Evolutionary conservation across 495 filamentous ascomycete genomes (phyloP).

Genomic region (Trichoderma asperelloides): DNA sequence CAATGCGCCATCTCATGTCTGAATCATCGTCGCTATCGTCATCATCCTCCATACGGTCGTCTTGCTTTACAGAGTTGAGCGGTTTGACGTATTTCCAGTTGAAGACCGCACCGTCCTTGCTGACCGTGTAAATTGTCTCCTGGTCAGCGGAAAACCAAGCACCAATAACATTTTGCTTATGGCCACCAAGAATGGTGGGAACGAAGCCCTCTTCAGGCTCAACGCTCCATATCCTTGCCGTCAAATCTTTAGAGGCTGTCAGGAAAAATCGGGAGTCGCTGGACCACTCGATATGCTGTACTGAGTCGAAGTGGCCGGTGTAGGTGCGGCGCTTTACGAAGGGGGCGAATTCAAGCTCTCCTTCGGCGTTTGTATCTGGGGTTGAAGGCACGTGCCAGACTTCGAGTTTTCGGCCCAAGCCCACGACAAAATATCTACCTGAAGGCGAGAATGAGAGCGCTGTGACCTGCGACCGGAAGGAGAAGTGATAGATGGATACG

Average conservation of each 20-base stretch:
- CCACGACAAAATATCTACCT: slow-evolving; percentile 81
- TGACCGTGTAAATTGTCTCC: slow-evolving; percentile 54
- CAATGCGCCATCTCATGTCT: slow-evolving; percentile 71
- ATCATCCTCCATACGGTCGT: slow-evolving; percentile 45
- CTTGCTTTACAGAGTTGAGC: neutral
- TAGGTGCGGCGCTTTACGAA: slow-evolving; percentile 83
- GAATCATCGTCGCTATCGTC: slow-evolving; percentile 46
- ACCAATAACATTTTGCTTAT: slow-evolving; percentile 74
- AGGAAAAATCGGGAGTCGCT: slow-evolving; percentile 91
- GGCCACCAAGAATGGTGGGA: slow-evolving; percentile 81
- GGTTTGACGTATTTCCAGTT: slow-evolving; percentile 62
- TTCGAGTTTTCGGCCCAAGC: slow-evolving; percentile 74
- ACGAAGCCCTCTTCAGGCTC: slow-evolving; percentile 78
- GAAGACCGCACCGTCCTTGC: slow-evolving; percentile 48
- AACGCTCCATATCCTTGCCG: slow-evolving; percentile 88
- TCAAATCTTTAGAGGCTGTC: slow-evolving; percentile 83
- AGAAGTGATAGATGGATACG: slow-evolving; percentile 84
- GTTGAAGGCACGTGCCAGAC: slow-evolving; percentile 92
- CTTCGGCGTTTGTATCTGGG: slow-evolving; percentile 63
- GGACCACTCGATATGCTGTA: slow-evolving; percentile 86
- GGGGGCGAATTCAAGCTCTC: slow-evolving; percentile 88
- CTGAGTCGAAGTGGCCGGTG: slow-evolving; percentile 76
- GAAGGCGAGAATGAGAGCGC: slow-evolving; percentile 88
- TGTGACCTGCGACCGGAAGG: slow-evolving; percentile 74
- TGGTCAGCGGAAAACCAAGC: slow-evolving; percentile 93